Conservation (phyloP, 1,139 yeast genomes). For the Martiniozyma asiatica region DNA sequence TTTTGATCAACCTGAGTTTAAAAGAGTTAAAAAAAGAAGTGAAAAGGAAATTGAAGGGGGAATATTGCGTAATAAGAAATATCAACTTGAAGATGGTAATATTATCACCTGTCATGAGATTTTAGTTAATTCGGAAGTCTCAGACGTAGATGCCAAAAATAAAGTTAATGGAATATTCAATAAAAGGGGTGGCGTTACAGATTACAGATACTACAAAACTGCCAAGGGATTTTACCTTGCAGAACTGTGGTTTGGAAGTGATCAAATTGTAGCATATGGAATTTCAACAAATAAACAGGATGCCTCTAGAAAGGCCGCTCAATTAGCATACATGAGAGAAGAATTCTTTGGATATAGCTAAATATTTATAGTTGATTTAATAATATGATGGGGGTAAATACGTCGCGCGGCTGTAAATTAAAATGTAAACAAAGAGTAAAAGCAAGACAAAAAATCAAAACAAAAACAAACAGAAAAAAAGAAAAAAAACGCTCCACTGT, state of each 20-base stretch:
- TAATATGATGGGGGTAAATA: too few species aligned
- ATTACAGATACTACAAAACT: slow-evolving; percentile 7
- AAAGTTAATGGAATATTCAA: slow-evolving; percentile 8
- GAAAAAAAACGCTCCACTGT: too few species aligned
- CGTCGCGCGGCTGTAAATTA: too few species aligned
- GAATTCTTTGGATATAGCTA: slow-evolving; percentile 7
- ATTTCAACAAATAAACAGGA: slow-evolving; percentile 10
- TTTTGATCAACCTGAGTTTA: slow-evolving; percentile 4
- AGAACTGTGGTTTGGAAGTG: slow-evolving; percentile 9
- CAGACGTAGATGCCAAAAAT: slow-evolving; percentile 11
- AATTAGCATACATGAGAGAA: slow-evolving; percentile 10
- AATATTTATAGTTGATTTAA: too few species aligned
- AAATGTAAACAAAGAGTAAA: too few species aligned
- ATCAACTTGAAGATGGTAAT: slow-evolving; percentile 3
- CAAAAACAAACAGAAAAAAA: too few species aligned
- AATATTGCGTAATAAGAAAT: slow-evolving; percentile 7
- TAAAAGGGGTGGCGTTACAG: slow-evolving; percentile 8
- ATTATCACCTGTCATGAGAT: slow-evolving; percentile 9
- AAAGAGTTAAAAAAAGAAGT: slow-evolving; percentile 1
- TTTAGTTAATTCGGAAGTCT: slow-evolving; percentile 2
- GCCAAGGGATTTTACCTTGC: slow-evolving; percentile 7
- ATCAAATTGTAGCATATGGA: slow-evolving; percentile 12
- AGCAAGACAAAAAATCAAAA: too few species aligned
- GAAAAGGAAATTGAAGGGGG: slow-evolving; percentile 6
- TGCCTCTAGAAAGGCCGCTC: slow-evolving; percentile 14